Evolutionary conservation across 192 early-diverging fungal genomes (phyloP), one percentile per base, ranked within the genome.

Genomic region (Rhizophagus prolifer): DNA sequence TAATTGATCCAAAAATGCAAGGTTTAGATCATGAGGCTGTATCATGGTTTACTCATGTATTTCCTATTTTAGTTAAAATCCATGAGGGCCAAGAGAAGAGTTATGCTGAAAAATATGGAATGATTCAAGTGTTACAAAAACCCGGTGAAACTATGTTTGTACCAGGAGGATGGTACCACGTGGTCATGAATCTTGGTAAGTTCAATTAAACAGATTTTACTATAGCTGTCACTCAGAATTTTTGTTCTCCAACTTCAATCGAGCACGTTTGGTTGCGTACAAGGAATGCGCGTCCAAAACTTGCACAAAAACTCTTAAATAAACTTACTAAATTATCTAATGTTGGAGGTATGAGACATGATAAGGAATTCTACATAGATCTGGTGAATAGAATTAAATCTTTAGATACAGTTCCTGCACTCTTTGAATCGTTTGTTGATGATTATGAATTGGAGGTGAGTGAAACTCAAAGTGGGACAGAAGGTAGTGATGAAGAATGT

Each of bases 111-210:
- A 76, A 85, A 65, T 82, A 88, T n/a, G 91, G 90, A 2, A 91
- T 93, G 86, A 75, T 93, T 3, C 84, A 93, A 58, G 84, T 90
- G 14, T 70, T 92, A 59, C 94, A 95, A 75, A 70, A 82, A 38
- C 92, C 94, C 8, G 92, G 92, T 0, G 92, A 95, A 81, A 93
- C 89, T 25, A 89, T 95, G 54, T 94, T 92, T 83, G 92, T 95
- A 0, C 94, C 94, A 19, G 90, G 91, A 38, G 94, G 92, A 1
- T 94, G 94, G 93, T 81, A 83, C 12, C 93, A 93, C 81, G 88
- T 93, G 14, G 93, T 94, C 4, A 91, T 94, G 81, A 94, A 94
- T 79, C 78, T 93, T 26, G 89, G 89, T 89, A 82, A 50, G 66
- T 16, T 38, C 36, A 70, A 25, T 23, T 4, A 38, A 64, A 25